phyloP scores from a whole-genome alignment of 768 basidiomycete genomes.

The Artomyces pyxidatus region DNA sequence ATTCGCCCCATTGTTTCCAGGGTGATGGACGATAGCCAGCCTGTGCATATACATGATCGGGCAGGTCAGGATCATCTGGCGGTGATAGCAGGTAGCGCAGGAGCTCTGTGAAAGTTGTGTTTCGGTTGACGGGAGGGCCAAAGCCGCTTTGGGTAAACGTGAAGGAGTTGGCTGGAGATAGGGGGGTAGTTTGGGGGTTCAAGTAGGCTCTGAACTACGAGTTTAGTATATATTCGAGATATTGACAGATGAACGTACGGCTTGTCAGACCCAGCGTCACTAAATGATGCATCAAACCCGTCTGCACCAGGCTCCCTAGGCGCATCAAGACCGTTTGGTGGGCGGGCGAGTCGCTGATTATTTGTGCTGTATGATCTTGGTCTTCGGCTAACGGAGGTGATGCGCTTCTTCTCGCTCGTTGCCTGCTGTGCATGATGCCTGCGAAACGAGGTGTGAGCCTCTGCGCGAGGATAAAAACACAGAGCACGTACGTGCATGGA shows the following conservation, averaged over 20 bases:
- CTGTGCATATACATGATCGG: neutral
- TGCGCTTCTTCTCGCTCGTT: constrained; percentile 77
- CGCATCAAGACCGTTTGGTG: too few relatives aligned
- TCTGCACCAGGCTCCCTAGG: too few relatives aligned
- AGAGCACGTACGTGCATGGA: constrained; percentile 74
- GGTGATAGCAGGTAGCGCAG: constrained; percentile 70
- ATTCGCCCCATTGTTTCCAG: constrained; percentile 68
- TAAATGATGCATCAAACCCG: neutral
- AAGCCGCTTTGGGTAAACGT: constrained; percentile 26
- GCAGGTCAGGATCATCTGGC: constrained; percentile 39
- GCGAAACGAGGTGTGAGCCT: constrained; percentile 15
- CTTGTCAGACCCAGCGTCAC: neutral
- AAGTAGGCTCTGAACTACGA: neutral
- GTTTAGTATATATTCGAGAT: neutral
- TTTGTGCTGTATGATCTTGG: constrained; percentile 54
- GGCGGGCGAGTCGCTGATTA: constrained; percentile 39
- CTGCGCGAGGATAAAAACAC: constrained; percentile 15
- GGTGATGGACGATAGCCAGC: constrained; percentile 19
- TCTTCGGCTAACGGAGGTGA: constrained; percentile 45
- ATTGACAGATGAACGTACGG: too few relatives aligned
- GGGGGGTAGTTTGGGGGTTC: constrained; percentile 14
- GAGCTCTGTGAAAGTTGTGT: constrained; percentile 58
- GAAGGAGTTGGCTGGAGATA: constrained; percentile 23
- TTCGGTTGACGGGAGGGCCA: constrained; percentile 35
- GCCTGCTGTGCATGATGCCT: constrained; percentile 81